phyloP scores from a whole-genome alignment of 345 rosid species.

The Lagerstroemia speciosa region DNA sequence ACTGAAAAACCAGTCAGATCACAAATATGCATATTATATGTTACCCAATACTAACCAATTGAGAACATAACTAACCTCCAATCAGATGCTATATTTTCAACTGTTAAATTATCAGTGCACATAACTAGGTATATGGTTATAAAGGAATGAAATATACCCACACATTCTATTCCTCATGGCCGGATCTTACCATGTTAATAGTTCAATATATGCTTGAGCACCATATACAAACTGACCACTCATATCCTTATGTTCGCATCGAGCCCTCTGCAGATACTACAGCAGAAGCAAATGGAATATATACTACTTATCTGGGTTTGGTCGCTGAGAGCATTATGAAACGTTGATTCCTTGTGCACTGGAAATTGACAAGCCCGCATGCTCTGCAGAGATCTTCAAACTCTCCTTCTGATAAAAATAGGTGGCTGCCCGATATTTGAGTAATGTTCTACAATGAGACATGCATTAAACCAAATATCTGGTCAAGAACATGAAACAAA shows the following conservation, averaged over 20 bases:
- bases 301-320: slow-evolving; percentile 32
- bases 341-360: slow-evolving; percentile 43
- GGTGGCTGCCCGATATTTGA: slow-evolving; percentile 38
- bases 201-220: neutral
- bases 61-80: neutral
- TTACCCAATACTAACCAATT: too few species aligned
- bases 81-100: neutral
- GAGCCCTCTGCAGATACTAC: too few species aligned
- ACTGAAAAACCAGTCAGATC: neutral
- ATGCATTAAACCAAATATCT: neutral
- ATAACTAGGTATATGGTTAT: too few species aligned
- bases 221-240: neutral
- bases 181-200: neutral
- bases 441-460: slow-evolving; percentile 27
- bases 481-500: neutral
- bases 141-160: neutral
- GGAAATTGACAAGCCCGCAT: slow-evolving; percentile 61
- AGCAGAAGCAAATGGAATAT: neutral
- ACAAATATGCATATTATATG: too few species aligned
- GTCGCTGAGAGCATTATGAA: slow-evolving; percentile 73
- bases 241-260: neutral
- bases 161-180: neutral
- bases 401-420: slow-evolving; percentile 51
- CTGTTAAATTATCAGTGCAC: neutral
- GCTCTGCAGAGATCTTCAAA: slow-evolving; percentile 71